Conservation (phyloP, 179 eudicot genomes). For the Beta lomatogona region DNA sequence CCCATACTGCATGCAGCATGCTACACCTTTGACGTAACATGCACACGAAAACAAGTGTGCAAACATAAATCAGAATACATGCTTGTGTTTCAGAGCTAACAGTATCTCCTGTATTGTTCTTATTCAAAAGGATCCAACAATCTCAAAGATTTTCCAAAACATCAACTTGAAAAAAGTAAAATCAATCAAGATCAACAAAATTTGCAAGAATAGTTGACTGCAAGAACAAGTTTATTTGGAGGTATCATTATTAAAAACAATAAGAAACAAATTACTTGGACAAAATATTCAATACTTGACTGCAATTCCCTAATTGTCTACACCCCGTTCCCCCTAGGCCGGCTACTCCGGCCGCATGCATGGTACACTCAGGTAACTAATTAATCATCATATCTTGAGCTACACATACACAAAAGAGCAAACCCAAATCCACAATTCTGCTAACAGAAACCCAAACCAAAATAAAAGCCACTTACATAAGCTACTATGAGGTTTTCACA, state of each 20-base stretch:
- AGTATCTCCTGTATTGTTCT: no score
- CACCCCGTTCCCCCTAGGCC: not conserved
- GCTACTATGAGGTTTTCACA: not conserved
- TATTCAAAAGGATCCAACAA: not conserved
- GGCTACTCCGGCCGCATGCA: not conserved
- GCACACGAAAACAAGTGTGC: not conserved
- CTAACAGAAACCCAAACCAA: not conserved
- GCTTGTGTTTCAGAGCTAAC: not conserved
- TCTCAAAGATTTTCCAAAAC: not conserved
- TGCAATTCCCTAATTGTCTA: not conserved
- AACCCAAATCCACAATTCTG: no score
- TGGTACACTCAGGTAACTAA: not conserved
- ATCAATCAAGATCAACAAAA: not conserved
- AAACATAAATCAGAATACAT: not conserved
- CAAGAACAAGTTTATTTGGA: no score
- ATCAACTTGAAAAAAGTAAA: not conserved
- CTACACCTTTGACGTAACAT: slow-evolving; percentile 1
- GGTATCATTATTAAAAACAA: not conserved
- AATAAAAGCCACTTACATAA: not conserved
- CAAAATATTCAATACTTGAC: no score
- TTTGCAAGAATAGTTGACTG: no score
- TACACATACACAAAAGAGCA: not conserved
- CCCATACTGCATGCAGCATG: not conserved
- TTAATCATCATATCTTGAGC: not conserved
- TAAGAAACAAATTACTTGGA: not conserved